Percentiles rank a stretch among this genome's conserved stretches.
phyloP scores from a whole-genome alignment of 805 yeast species.

The Saccharomycopsis fibuligera region DNA sequence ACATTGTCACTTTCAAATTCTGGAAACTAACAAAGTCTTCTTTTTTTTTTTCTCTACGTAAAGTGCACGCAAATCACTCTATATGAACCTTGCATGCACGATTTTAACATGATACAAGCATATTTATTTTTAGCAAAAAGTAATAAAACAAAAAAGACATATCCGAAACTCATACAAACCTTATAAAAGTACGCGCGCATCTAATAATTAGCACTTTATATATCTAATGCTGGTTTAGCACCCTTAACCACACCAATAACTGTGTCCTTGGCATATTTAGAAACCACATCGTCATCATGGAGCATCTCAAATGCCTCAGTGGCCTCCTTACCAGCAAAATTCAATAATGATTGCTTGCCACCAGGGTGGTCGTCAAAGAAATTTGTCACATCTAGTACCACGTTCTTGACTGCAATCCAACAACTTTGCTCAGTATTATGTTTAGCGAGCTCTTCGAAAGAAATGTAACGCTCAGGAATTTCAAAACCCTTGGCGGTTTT shows the following conservation, averaged over 20 bases:
- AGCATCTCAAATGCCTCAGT: conserved; percentile 46
- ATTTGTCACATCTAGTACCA: conserved; percentile 41
- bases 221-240: conserved; percentile 18
- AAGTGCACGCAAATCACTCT: too few species aligned
- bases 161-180: too few species aligned
- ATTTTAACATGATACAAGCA: too few species aligned
- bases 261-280: conserved; percentile 40
- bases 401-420: conserved; percentile 49
- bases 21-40: too few species aligned
- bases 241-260: conserved; percentile 51
- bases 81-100: too few species aligned
- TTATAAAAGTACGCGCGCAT: too few species aligned
- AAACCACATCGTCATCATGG: conserved; percentile 50
- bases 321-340: conserved; percentile 43
- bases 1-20: too few species aligned
- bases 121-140: too few species aligned
- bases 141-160: too few species aligned
- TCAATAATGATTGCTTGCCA: conserved; percentile 48
- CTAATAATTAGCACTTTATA: too few species aligned
- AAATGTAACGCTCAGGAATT: conserved; percentile 44
- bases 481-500: conserved; percentile 25
- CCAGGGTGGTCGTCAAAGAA: conserved; percentile 51
- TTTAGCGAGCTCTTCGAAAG: conserved; percentile 39
- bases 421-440: conserved; percentile 43
- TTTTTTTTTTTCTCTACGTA: too few species aligned